Base-by-base conservation (phyloP, 1,284 basidiomycete genomes). In the Serendipita sp. region DNA sequence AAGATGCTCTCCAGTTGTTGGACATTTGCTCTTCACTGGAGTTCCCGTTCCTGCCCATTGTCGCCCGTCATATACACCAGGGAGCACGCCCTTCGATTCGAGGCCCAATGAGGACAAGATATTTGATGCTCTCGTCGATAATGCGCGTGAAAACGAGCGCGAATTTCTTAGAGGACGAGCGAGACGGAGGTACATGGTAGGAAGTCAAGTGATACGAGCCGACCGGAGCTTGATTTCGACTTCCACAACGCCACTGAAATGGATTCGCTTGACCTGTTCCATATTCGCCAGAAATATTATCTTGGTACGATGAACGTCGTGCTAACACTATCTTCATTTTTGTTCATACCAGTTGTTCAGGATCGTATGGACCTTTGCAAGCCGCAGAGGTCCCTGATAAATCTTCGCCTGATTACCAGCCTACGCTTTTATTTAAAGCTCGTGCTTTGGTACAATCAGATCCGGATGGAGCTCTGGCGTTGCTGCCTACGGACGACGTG, bases 381-480 rank as follows among this genome's bases (percentile, higher is more conserved):
- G 74, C 78, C 62, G 70, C 79, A 61, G 68, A 79, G 0, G 73
- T 83, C 1, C 87, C 88, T 3, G 81, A 85, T 66, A 70, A 79
- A 50, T 77, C 77, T 38, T 85, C 84, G 1, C 74, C 82, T 15
- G 84, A 89, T 69, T 85, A 86, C 70, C 73, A 74, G 13, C 77
- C 82, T 2, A 80, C 79, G 10, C 73, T 91, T 2, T 75, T 94
- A 60, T 95, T 93, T 78, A 84, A 90, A 72, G 85, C 89, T 32
- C 87, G 93, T 63, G 82, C 92, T 1, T 79, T 87, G 69, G 84
- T 96, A 67, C 79, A 88, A 3, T 78, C 82, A 44, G 78, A 88
- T 50, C 74, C 88, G 1, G 67, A 78, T 34, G 74, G 79, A 2
- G 81, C 82, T 0, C 70, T 82, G 12, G 75, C 81, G 10, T 71